Base-by-base conservation (phyloP, 257 asterid species). In the Penstemon davidsonii region DNA sequence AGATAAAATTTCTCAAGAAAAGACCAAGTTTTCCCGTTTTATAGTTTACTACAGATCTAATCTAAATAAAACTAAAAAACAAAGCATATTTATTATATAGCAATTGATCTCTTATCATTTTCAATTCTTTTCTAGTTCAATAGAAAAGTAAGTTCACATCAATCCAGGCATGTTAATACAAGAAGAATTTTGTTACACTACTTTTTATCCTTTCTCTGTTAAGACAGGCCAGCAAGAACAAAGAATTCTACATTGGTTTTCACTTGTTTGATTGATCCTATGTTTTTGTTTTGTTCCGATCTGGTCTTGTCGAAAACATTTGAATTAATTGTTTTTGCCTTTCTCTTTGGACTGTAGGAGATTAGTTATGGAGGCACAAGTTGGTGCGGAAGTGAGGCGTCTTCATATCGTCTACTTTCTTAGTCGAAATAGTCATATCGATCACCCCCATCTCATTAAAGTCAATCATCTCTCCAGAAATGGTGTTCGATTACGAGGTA, bases 401-500 rank as follows among this genome's bases (percentile, higher is more conserved):
- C 82, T 93, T 74, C 93, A 90, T 18, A 79, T 93, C 11, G 87
- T 93, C 40, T 93, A 93, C 66, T 88, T 86, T 70, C 85, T 93
- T 0, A 86, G 98, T 70, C 85, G 96, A 74, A 86, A 83, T 56
- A 95, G 97, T 1, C 78, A 79, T 5, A 74, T 82, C 60, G 97
- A 93, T 54, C 95, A 87, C 18, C 98, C 98, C 39, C 98, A 93
- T 73, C 98, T 93, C 76, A 55, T 93, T 61, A 87, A 92, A 0
- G 87, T 90, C 19, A 97, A 79, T 76, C 97, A 84, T 25, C 83
- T 70, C 71, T 90, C 94, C 3, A 77, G 88, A 76, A 85, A 85
- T 56, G 98, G 97, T 8, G 87, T 93, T 10, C 84, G 78, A 10
- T 72, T 93, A 41, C 81, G 92, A 86, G 97, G 98, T 92, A 68